Conservation (phyloP, 2,329 filamentous ascomycete genomes). For the Magnaporthiopsis incrustans region DNA sequence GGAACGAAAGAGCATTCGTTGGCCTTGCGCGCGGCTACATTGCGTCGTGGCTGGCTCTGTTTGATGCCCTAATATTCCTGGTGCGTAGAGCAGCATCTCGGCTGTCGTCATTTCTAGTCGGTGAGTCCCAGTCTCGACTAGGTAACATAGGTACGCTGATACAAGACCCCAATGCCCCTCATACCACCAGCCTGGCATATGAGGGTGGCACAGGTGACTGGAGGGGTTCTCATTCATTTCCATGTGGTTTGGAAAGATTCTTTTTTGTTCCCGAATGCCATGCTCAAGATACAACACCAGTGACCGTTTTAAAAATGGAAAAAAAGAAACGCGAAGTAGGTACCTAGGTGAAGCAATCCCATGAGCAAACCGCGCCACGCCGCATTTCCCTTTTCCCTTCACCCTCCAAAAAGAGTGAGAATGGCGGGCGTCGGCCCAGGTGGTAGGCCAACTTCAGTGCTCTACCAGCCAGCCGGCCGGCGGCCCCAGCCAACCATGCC, state of each 20-base stretch:
- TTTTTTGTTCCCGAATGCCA: slow-evolving; percentile 27
- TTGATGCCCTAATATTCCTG: neutral
- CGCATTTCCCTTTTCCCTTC: slow-evolving; percentile 6
- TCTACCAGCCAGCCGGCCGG: neutral
- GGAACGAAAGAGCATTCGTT: neutral
- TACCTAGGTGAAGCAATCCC: neutral
- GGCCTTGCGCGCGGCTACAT: neutral
- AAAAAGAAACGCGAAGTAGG: slow-evolving; percentile 3
- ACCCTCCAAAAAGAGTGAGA: slow-evolving; percentile 2
- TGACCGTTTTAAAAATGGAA: slow-evolving; percentile 19
- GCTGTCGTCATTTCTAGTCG: too few species aligned
- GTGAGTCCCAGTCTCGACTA: too few species aligned
- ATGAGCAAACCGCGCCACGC: slow-evolving; percentile 9
- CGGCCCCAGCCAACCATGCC: slow-evolving; percentile 2
- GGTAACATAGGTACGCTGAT: too few species aligned
- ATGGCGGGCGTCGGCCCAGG: slow-evolving; percentile 1
- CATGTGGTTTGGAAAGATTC: neutral
- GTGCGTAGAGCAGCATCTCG: too few species aligned
- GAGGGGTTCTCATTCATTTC: too few species aligned
- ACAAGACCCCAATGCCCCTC: too few species aligned
- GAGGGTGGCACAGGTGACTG: too few species aligned
- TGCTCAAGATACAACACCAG: slow-evolving; percentile 30
- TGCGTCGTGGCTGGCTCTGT: neutral
- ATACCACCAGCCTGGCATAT: too few species aligned
- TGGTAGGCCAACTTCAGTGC: neutral